A percentile compares a stretch with the other conserved stretches of the same genome.
These are phyloP conservation scores for Gymnopilus dilepis DNA, from an alignment of 768 basidiomycete species.

Conservation along the genomic window DNA sequence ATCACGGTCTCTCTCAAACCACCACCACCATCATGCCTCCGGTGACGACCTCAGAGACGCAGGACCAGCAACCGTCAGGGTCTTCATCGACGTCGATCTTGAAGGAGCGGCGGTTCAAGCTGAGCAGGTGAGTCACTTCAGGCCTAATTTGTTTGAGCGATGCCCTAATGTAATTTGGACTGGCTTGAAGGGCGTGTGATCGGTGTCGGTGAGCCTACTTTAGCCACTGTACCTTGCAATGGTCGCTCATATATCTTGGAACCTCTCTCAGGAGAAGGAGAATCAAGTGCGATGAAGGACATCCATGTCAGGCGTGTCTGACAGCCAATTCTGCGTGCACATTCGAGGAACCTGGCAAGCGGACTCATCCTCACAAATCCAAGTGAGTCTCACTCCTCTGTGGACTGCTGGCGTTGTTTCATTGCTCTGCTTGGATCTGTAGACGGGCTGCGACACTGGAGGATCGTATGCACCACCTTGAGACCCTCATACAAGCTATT, in stretches of 20 bases:
- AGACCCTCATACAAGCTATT: slow-evolving; percentile 84
- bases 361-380: slow-evolving; percentile 87
- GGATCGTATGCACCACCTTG: slow-evolving; percentile 88
- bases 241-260: slow-evolving; percentile 15
- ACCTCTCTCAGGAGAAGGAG: slow-evolving; percentile 63
- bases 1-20: slow-evolving; percentile 35
- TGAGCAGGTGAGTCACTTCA: slow-evolving; percentile 72
- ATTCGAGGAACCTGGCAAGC: slow-evolving; percentile 87
- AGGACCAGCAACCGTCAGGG: slow-evolving; percentile 44
- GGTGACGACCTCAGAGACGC: slow-evolving; percentile 45
- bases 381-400: slow-evolving; percentile 57
- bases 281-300: slow-evolving; percentile 89
- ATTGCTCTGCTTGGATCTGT: slow-evolving; percentile 9
- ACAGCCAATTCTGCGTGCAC: slow-evolving; percentile 83
- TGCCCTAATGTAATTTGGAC: not conserved
- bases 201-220: slow-evolving; percentile 75
- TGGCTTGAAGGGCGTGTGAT: slow-evolving; percentile 74
- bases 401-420: not conserved
- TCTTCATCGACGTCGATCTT: slow-evolving; percentile 53
- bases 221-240: slow-evolving; percentile 14
- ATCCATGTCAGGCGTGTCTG: slow-evolving; percentile 88
- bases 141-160: not conserved
- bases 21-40: slow-evolving; percentile 53
- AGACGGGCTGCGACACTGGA: slow-evolving; percentile 85
- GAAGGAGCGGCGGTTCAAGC: slow-evolving; percentile 86